Evolutionary conservation across 345 rosid genomes (phyloP).

Genomic region (Noccaea bulbosa): DNA sequence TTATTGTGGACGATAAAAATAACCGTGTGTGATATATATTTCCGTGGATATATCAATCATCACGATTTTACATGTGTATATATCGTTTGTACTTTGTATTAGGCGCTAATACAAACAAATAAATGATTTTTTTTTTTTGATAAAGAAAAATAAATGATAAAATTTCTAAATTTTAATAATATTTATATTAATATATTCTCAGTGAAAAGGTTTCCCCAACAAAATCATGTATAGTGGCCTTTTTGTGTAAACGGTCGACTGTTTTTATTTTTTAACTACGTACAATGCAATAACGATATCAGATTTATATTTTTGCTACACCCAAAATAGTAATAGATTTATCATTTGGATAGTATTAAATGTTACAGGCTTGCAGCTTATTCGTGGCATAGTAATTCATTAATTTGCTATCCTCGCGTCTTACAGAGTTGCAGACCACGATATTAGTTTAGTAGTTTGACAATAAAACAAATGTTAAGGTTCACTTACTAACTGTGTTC

Average conservation of each 20-base stretch:
- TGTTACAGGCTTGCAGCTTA: not conserved
- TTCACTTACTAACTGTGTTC: too few relatives aligned
- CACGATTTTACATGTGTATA: not conserved
- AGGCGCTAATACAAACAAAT: conserved; percentile 6
- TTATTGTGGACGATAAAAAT: not conserved
- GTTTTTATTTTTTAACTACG: too few relatives aligned
- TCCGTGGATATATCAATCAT: not conserved
- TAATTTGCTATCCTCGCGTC: not conserved
- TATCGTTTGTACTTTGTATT: conserved; percentile 1
- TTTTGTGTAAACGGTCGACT: not conserved
- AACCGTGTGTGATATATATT: not conserved
- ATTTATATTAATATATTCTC: not conserved
- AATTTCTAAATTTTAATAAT: too few relatives aligned
- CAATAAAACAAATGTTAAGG: too few relatives aligned
- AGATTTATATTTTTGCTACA: not conserved
- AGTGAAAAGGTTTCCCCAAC: not conserved
- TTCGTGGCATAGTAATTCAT: not conserved
- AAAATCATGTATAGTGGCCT: not conserved
- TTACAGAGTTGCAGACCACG: not conserved
- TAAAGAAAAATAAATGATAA: not conserved
- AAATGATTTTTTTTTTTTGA: too few relatives aligned
- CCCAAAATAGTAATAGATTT: not conserved
- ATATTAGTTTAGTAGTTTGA: not conserved
- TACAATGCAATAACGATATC: not conserved
- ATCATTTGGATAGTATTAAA: not conserved